These are phyloP conservation scores for Gaillardinia entomophila DNA, from an alignment of 805 yeast genomes.

Conservation along the genomic window DNA sequence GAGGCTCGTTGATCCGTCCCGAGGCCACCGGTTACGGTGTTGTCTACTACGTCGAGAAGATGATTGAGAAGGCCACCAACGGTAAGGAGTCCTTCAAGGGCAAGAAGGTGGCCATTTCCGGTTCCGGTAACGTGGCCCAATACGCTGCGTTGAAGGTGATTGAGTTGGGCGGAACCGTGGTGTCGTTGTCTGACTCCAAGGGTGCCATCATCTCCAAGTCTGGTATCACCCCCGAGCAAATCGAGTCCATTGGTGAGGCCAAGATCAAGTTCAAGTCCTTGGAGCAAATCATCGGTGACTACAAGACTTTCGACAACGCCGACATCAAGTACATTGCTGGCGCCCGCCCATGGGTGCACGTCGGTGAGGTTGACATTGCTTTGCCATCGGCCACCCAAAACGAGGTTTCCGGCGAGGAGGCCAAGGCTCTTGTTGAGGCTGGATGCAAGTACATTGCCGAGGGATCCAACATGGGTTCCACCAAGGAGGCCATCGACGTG, in stretches of 20 bases:
- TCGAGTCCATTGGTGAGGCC: conserved; percentile 69
- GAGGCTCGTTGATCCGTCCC: conserved; percentile 98
- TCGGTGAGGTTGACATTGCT: conserved; percentile 90
- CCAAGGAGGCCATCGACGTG: conserved; percentile 92
- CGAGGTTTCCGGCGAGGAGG: conserved; percentile 96
- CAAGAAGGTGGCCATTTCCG: conserved; percentile 94
- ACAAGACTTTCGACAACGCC: conserved; percentile 50
- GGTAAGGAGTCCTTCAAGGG: conserved; percentile 90
- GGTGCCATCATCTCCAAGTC: conserved; percentile 75
- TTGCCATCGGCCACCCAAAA: conserved; percentile 98
- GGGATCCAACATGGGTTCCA: conserved; percentile 99
- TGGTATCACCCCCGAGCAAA: conserved; percentile 83
- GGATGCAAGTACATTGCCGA: conserved; percentile 94
- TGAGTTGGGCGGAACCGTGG: conserved; percentile 94
- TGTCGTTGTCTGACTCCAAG: conserved; percentile 91
- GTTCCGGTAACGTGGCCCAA: conserved; percentile 99
- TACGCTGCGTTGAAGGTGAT: conserved; percentile 96
- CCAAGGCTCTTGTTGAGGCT: conserved; percentile 85
- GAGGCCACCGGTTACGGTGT: conserved; percentile 99
- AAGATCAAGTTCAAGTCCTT: conserved; percentile 74
- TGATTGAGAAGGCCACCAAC: conserved; percentile 87
- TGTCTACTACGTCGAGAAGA: conserved; percentile 94
- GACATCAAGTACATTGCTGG: conserved; percentile 77
- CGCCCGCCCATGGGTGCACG: conserved; percentile 95
- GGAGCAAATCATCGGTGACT: conserved; percentile 53